Evolutionary conservation across 2,329 filamentous ascomycete species (phyloP).

Genomic region (Calonectria montana): DNA sequence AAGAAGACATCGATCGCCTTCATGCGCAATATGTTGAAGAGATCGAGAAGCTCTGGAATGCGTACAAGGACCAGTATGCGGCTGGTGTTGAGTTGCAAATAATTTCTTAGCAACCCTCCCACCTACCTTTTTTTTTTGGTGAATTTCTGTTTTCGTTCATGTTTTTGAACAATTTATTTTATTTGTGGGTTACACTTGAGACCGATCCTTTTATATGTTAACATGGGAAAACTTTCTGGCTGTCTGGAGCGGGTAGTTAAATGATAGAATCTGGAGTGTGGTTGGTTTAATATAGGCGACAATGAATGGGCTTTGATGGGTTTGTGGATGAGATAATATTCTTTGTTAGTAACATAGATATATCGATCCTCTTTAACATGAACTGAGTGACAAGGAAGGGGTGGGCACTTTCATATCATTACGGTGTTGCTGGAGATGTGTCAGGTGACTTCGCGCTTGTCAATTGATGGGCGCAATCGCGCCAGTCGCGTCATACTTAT

Average conservation of each 20-base stretch:
- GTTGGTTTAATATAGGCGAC: not conserved
- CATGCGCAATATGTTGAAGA: constrained; percentile 84
- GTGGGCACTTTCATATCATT: not conserved
- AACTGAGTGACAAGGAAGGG: not conserved
- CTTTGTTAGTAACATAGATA: not conserved
- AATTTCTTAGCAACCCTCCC: constrained; percentile 59
- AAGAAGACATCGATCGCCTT: constrained; percentile 81
- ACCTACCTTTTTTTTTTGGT: not conserved
- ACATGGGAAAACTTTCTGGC: not conserved
- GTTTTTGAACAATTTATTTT: not conserved
- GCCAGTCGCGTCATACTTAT: constrained; percentile 36
- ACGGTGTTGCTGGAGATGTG: constrained; percentile 7
- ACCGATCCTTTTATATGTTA: not conserved
- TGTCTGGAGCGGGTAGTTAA: not conserved
- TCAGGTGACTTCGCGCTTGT: constrained; percentile 41
- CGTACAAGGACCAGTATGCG: constrained; percentile 82
- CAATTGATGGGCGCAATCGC: constrained; percentile 25
- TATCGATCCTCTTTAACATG: not conserved
- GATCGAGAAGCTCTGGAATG: constrained; percentile 77
- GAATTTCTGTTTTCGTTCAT: not conserved
- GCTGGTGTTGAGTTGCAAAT: constrained; percentile 75
- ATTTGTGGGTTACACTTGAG: not conserved
- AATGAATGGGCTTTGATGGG: not conserved
- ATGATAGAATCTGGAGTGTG: not conserved
- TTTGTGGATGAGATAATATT: not conserved